Evolutionary conservation across 192 early-diverging fungal genomes (phyloP).

Genomic region (Backusella mclennaniae): DNA sequence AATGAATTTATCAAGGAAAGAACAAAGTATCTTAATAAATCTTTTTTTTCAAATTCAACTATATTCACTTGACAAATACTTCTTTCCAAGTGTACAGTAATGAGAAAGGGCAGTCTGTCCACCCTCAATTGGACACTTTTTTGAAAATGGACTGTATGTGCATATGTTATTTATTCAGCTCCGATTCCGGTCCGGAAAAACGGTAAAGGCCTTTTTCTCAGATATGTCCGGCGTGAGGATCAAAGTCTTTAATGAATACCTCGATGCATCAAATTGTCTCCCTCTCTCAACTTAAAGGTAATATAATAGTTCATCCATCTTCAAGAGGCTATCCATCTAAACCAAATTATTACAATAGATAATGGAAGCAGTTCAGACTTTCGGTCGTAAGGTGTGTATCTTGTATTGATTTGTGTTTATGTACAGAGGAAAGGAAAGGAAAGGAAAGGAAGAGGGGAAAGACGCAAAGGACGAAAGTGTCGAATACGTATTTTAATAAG

Average conservation of each 20-base stretch:
- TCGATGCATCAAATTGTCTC: neutral
- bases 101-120: too few species aligned
- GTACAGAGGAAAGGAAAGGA: neutral
- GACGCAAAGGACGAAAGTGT: neutral
- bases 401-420: neutral
- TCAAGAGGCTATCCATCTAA: neutral
- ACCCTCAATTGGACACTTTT: too few species aligned
- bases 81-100: neutral
- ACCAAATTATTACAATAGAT: conserved; percentile 9
- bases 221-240: neutral
- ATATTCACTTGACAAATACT: too few species aligned
- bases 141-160: too few species aligned
- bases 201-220: neutral
- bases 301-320: neutral
- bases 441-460: neutral
- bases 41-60: too few species aligned
- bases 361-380: conserved; percentile 74
- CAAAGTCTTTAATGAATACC: conserved; percentile 1
- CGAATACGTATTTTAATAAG: neutral
- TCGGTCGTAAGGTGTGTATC: conserved; percentile 69
- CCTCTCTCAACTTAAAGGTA: conserved; percentile 8
- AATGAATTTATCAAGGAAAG: too few species aligned
- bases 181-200: neutral
- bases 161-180: neutral
- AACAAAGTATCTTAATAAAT: too few species aligned